Evolutionary conservation across 345 rosid genomes (phyloP).

Genomic region (Brassica cretica): DNA sequence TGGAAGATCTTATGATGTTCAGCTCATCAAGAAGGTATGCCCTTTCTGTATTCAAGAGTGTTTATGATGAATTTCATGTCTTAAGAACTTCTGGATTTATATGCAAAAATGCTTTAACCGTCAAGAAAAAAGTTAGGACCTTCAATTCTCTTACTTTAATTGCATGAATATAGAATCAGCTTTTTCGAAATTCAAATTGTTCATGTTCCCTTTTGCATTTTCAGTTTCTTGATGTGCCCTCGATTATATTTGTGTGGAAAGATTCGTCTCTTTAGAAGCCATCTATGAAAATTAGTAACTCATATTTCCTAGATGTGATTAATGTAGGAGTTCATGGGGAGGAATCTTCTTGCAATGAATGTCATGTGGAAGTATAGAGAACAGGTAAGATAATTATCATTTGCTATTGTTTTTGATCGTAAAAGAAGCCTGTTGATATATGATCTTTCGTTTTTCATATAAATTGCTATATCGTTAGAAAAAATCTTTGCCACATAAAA

Average conservation of each 20-base stretch:
- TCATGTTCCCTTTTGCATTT: background rate
- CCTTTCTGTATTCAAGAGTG: constrained; percentile 8
- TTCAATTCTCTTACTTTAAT: too few species aligned
- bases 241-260: background rate
- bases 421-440: background rate
- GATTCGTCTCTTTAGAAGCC: background rate
- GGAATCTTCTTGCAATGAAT: constrained; percentile 89
- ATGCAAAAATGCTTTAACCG: too few species aligned
- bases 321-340: constrained; percentile 94
- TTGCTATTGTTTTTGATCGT: background rate
- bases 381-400: constrained; percentile 55
- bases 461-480: background rate
- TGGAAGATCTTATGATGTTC: constrained; percentile 95
- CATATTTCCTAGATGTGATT: constrained; percentile 28
- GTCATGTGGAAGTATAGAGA: constrained; percentile 99
- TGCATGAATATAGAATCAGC: too few species aligned
- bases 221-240: constrained; percentile 18
- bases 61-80: background rate
- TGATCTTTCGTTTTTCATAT: background rate
- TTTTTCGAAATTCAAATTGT: background rate
- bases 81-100: too few species aligned
- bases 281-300: background rate
- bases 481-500: constrained; percentile 15
- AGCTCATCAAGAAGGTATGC: constrained; percentile 83
- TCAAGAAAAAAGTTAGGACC: too few species aligned